These are phyloP conservation scores for Boletus rufocinnamomeus DNA, from an alignment of 768 basidiomycete species.

Conservation along the genomic window DNA sequence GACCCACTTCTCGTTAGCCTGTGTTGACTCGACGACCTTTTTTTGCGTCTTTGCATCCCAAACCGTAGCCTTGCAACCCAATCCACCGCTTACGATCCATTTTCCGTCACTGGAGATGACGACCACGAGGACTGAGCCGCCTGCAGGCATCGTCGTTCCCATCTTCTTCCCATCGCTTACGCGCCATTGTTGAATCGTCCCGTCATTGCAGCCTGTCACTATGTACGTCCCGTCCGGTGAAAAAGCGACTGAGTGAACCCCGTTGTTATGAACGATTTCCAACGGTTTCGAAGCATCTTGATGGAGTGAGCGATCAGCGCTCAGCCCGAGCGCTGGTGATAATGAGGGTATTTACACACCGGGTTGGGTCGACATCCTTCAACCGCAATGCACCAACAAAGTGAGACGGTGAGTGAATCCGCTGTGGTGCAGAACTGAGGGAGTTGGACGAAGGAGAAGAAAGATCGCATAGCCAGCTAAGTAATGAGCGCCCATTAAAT, in stretches of 20 bases:
- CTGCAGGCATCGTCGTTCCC: constrained; percentile 11
- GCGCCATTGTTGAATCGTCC: constrained; percentile 16
- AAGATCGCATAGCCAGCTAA: not conserved
- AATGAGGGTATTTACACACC: constrained; percentile 2
- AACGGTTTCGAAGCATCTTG: constrained; percentile 9
- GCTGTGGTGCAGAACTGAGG: not conserved
- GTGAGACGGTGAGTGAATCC: not conserved
- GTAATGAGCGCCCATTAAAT: not conserved
- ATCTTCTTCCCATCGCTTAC: constrained; percentile 9
- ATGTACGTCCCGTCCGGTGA: constrained; percentile 19
- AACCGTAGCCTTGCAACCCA: constrained; percentile 6
- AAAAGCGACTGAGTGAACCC: constrained; percentile 16
- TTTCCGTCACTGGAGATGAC: constrained; percentile 17
- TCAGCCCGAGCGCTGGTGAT: not conserved
- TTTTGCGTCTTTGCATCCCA: constrained; percentile 15
- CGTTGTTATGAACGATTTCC: constrained; percentile 5
- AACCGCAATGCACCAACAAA: not conserved
- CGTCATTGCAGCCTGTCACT: constrained; percentile 15
- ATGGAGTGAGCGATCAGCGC: too few species aligned
- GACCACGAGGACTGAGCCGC: constrained; percentile 9
- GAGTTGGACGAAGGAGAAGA: not conserved
- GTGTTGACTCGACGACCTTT: not conserved
- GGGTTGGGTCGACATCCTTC: constrained; percentile 3
- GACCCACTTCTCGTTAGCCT: constrained; percentile 2
- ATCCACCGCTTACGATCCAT: constrained; percentile 18